Evolutionary conservation across 805 yeast genomes (phyloP).

Genomic region (Saccharomycopsis fodiens): DNA sequence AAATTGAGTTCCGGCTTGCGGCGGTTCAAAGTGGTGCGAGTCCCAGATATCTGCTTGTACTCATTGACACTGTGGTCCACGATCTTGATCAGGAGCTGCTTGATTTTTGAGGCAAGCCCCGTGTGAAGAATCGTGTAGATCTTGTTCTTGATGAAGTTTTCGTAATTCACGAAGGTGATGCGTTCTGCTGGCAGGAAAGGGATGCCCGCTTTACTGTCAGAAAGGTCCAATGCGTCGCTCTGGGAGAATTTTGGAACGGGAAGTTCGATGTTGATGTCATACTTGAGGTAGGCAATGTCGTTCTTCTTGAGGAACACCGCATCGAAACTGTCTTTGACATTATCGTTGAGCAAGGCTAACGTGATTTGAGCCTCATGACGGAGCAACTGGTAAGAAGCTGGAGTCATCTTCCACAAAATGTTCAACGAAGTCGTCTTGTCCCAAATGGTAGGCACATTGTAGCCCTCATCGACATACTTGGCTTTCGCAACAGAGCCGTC

Average conservation of each 20-base stretch:
- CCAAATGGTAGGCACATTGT: slow-evolving; percentile 65
- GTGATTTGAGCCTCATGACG: slow-evolving; percentile 65
- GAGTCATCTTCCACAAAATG: slow-evolving; percentile 73
- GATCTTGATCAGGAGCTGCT: slow-evolving; percentile 15
- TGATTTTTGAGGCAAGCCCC: slow-evolving; percentile 47
- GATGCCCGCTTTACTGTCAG: slow-evolving; percentile 40
- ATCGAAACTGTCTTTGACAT: slow-evolving; percentile 72
- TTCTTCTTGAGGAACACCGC: slow-evolving; percentile 61
- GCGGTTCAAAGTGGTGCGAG: slow-evolving; percentile 26
- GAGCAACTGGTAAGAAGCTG: slow-evolving; percentile 53
- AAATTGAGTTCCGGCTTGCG: slow-evolving; percentile 40
- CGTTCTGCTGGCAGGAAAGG: slow-evolving; percentile 61
- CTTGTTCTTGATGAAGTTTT: slow-evolving; percentile 55
- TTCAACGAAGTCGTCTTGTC: slow-evolving; percentile 75
- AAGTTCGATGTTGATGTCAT: slow-evolving; percentile 54
- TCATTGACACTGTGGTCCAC: slow-evolving; percentile 15
- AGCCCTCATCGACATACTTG: slow-evolving; percentile 45
- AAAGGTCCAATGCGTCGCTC: slow-evolving; percentile 47
- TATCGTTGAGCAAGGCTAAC: slow-evolving; percentile 57
- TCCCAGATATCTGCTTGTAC: slow-evolving; percentile 13
- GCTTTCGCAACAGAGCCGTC: slow-evolving; percentile 28
- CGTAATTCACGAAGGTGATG: slow-evolving; percentile 62
- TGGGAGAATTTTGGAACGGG: slow-evolving; percentile 30
- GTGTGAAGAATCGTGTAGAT: slow-evolving; percentile 47
- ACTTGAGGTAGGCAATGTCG: slow-evolving; percentile 45